Percentiles rank a stretch among this genome's conserved stretches.
Conservation (phyloP, 306 rosid genomes). For the Erythrophleum fordii region DNA sequence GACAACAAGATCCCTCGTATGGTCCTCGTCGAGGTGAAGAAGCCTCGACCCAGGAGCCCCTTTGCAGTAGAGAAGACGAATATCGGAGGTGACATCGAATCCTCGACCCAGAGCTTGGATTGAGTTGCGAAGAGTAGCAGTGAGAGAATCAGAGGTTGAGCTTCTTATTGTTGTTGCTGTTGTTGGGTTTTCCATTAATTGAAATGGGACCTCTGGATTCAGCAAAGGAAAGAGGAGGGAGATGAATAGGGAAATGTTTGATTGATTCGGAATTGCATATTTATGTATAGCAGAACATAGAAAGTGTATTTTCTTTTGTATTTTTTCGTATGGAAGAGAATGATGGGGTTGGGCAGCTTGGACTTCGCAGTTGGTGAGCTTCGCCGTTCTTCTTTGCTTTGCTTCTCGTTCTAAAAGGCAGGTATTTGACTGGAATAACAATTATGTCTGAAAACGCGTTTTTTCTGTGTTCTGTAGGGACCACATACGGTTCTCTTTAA, state of each 20-base stretch:
- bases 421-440: slow-evolving; percentile 59
- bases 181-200: slow-evolving; percentile 44
- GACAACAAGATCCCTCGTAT: slow-evolving; percentile 62
- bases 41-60: slow-evolving; percentile 93
- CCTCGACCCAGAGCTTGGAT: slow-evolving; percentile 97
- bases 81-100: slow-evolving; percentile 95
- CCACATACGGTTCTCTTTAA: slow-evolving; percentile 6
- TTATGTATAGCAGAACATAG: slow-evolving; percentile 1
- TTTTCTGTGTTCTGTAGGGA: slow-evolving; percentile 42
- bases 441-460: slow-evolving; percentile 62
- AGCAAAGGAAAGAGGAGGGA: slow-evolving; percentile 10
- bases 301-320: background rate
- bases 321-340: background rate
- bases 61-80: slow-evolving; percentile 89
- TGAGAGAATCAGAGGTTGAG: slow-evolving; percentile 61
- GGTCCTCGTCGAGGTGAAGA: slow-evolving; percentile 63
- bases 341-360: slow-evolving; percentile 36
- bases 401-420: slow-evolving; percentile 44
- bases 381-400: slow-evolving; percentile 17
- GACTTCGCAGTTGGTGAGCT: slow-evolving; percentile 44
- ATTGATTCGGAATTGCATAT: slow-evolving; percentile 37
- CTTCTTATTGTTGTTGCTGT: slow-evolving; percentile 14
- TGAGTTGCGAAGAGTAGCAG: slow-evolving; percentile 72
- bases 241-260: background rate
- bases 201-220: slow-evolving; percentile 32